A percentile compares a stretch with the other conserved stretches of the same genome.
Evolutionary conservation across 129 eudicot species (phyloP).

Genomic region (Smallanthus sonchifolius): DNA sequence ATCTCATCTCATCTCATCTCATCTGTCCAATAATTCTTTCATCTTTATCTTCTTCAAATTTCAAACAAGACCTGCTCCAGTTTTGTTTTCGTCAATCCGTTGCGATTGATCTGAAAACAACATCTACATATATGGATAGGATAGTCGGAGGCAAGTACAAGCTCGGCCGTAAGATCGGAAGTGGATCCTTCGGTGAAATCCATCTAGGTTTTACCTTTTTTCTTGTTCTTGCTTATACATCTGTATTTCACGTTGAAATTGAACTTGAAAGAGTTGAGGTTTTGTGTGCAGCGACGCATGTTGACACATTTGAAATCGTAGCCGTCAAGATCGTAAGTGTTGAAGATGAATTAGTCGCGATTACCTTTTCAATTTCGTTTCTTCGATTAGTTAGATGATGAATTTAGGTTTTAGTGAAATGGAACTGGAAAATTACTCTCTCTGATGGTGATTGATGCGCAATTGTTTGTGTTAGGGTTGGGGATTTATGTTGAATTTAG

Average conservation of each 20-base stretch:
- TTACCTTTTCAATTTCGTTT: slow-evolving; percentile 1
- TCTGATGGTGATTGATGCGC: slow-evolving; percentile 3
- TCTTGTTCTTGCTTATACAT: not conserved
- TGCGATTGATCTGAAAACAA: slow-evolving; percentile 32
- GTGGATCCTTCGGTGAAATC: slow-evolving; percentile 96
- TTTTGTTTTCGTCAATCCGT: slow-evolving; percentile 18
- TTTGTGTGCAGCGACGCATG: slow-evolving; percentile 82
- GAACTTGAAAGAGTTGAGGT: slow-evolving; percentile 21
- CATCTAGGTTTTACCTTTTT: slow-evolving; percentile 48
- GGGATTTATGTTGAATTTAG: slow-evolving; percentile 15
- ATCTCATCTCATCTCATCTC: slow-evolving; percentile 28
- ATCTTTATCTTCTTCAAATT: slow-evolving; percentile 23
- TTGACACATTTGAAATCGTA: slow-evolving; percentile 86
- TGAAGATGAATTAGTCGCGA: not conserved
- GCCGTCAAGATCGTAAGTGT: slow-evolving; percentile 96
- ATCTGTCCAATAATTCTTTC: slow-evolving; percentile 35
- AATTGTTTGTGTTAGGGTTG: not conserved
- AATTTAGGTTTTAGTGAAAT: not conserved
- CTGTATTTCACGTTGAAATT: slow-evolving; percentile 2
- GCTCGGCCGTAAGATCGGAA: slow-evolving; percentile 97
- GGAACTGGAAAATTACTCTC: not conserved
- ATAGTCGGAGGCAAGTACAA: slow-evolving; percentile 86
- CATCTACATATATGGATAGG: slow-evolving; percentile 66
- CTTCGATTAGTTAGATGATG: not conserved
- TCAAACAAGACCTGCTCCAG: slow-evolving; percentile 9